Base-by-base conservation (phyloP, 306 rosid species). In the Lathyrus oleraceus region DNA sequence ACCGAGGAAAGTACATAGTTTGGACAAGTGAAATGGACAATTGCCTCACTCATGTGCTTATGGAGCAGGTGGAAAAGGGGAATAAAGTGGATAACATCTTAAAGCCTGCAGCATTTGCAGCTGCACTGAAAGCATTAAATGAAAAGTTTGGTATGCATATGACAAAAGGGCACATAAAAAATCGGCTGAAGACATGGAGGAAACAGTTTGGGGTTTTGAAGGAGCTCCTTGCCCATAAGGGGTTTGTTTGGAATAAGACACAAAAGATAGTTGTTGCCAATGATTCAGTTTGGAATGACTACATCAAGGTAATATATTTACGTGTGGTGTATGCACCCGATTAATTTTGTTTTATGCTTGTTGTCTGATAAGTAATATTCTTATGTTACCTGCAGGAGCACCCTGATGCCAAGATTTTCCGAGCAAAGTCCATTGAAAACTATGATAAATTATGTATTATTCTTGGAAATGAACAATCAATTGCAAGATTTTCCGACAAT, bases 1-100 rank as follows among this genome's bases (percentile, higher is more conserved):
- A 83, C 71, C 83, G 76, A 64, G 76, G 54, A 52, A 80, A 65
- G 66, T 73, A 83, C 59, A 35, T 81, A 36, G 71, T 77, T 6
- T 85, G 90, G 90, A 85, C 87, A 19, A 61, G 62, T 69, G 81
- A 85, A 72, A 85, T 85, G 87, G 90, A 83, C 83, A 76, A 39
- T 39, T 75, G 80, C 76, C 87, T 83, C 19, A 57, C 74, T n/a
- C 69, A 65, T 69, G 81, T 76, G 67, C 85, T 85, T 73, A 76
- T 59, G 6, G 85, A 85, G 66, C 79, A 85, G 79, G 90, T 80
- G 35, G 70, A 70, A 57, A 76, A 61, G 66, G 85, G 90, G 71
- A 83, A 80, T 79, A 83, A 65, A 67, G 76, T 78, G 20, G 90
- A 85, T 69, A 76, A 84, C 53, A 67, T 65, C 56, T 83, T 83